Base-by-base conservation (phyloP, 2,329 filamentous ascomycete genomes). In the Tricladium varicosporioides region DNA sequence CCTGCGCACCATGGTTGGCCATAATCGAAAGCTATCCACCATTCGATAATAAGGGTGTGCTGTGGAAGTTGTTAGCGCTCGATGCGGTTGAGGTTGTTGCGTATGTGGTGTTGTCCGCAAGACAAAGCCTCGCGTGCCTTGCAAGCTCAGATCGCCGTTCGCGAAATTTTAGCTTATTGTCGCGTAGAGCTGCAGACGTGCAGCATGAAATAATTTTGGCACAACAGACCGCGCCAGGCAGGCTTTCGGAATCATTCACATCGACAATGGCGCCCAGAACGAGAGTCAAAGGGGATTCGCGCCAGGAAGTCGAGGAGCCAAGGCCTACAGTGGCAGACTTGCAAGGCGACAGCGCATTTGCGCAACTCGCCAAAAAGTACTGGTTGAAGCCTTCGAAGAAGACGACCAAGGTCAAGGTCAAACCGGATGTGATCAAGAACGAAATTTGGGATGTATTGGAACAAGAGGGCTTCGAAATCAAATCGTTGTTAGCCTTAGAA, bases 371-470 rank as follows among this genome's bases (percentile, higher is more conserved):
- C 60, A 84, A 86, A 69, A 86, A 89, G 73, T 82, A 93, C 74
- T 99, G 94, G 94, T 78, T 96, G 60, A 87, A 88, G 70, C 65
- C 78, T 8, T 76, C 81, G 19, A 83, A 79, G 70, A 84, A 82
- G 69, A 67, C 81, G 27, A 74, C 81, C 49, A 91, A 86, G 69
- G 76, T 83, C 68, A 89, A 87, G 74, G 86, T 90, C 75, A 93
- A 90, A 66, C 79, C 80, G 51, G 88, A 95, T 62, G 84, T 95
- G 48, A 76, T 99, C 69, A 96, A 95, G 76, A 83, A 85, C 65
- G 85, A 90, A 68, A 86, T 99, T 57, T 99, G 93, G 92, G 90
- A 95, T 72, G 81, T 85, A 54, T 76, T 99, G 65, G 92, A 96
- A 74, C 85, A 86, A 63, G 89, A 92, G 54, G 81, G 83, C 54